Evolutionary conservation across 768 basidiomycete species (phyloP).

Genomic region (Crassisporium funariophilum): DNA sequence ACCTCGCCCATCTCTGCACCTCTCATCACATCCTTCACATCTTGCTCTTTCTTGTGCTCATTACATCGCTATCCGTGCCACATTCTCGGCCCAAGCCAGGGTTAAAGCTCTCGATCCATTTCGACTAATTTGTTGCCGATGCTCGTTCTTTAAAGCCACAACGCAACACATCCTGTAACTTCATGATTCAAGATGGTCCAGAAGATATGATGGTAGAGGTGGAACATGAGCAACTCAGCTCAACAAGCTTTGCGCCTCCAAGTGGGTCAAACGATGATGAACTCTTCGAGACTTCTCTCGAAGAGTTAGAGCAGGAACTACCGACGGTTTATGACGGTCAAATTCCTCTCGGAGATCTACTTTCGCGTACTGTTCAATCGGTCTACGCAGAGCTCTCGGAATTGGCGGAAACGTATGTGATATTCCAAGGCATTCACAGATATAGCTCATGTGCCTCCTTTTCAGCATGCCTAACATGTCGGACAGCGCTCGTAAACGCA

Average conservation of each 20-base stretch:
- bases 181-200: slow-evolving; percentile 6
- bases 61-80: no score
- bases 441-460: slow-evolving; percentile 7
- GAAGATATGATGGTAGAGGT: slow-evolving; percentile 12
- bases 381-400: slow-evolving; percentile 85
- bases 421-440: slow-evolving; percentile 3
- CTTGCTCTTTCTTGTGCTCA: no score
- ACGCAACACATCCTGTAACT: slow-evolving; percentile 1
- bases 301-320: slow-evolving; percentile 72
- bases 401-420: slow-evolving; percentile 80
- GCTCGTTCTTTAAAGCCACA: neutral
- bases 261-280: slow-evolving; percentile 32
- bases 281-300: slow-evolving; percentile 38
- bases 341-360: slow-evolving; percentile 68
- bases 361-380: slow-evolving; percentile 75
- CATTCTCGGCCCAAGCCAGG: no score
- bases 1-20: no score
- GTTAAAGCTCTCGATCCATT: no score
- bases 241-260: slow-evolving; percentile 10
- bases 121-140: no score
- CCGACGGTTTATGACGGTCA: slow-evolving; percentile 76
- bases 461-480: slow-evolving; percentile 79
- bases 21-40: no score
- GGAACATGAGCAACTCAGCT: no score
- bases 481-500: slow-evolving; percentile 76